Evolutionary conservation across 2,329 filamentous ascomycete genomes (phyloP).

Genomic region (Colletotrichum graminicola): DNA sequence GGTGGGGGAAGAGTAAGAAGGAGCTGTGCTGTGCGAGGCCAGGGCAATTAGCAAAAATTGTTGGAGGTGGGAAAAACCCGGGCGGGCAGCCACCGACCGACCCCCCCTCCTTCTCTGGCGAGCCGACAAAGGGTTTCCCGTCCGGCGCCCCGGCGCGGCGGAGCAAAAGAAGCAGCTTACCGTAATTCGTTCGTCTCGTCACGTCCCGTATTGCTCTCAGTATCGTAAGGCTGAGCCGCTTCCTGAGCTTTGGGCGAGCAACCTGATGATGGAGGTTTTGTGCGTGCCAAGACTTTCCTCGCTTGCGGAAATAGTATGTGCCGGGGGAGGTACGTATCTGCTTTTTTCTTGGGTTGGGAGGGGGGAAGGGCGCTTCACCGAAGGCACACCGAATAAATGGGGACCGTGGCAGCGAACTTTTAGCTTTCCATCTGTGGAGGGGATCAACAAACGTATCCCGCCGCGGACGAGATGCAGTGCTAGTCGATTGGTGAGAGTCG

Average conservation of each 20-base stretch:
- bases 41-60: constrained; percentile 42
- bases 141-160: constrained; percentile 1
- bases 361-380: not conserved
- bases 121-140: constrained; percentile 6
- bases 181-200: constrained; percentile 33
- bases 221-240: constrained; percentile 40
- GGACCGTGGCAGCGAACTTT: not conserved
- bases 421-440: not conserved
- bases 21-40: constrained; percentile 37
- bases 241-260: constrained; percentile 26
- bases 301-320: constrained; percentile 44
- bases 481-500: too few relatives aligned
- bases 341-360: not conserved
- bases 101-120: constrained; percentile 22
- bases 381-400: not conserved
- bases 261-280: constrained; percentile 41
- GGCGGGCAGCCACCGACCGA: constrained; percentile 23
- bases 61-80: constrained; percentile 37
- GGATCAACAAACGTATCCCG: not conserved
- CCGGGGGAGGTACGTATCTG: constrained; percentile 30
- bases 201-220: constrained; percentile 24
- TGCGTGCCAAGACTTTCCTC: constrained; percentile 43
- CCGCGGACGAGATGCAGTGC: not conserved
- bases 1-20: constrained; percentile 47
- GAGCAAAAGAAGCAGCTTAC: constrained; percentile 16